Evolutionary conservation across 2,329 filamentous ascomycete genomes (phyloP), one percentile per base, ranked within the genome.

Genomic region (Plectosphaerella plurivora): DNA sequence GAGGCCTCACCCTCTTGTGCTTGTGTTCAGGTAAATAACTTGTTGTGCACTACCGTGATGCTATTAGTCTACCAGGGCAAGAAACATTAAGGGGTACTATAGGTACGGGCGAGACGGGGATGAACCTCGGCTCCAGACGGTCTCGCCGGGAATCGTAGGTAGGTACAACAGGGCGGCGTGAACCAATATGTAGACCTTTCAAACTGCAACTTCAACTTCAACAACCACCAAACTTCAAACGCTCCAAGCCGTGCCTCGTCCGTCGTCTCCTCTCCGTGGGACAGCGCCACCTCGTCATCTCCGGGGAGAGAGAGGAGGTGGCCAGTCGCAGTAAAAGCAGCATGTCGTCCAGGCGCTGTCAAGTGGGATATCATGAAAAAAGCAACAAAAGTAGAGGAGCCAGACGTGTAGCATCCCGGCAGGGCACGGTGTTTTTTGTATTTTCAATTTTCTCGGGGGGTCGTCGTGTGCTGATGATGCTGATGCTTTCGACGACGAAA

Each of bases 331-430:
- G 16, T 20, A 48, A 35, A 39, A 48, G 35, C 46, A 48, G 33
- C 35, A 41, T 49, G 47, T 49, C 47, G 36, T 50, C 25, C 20
- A 44, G 48, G 39, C 48, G 48, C 37, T 45, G 24, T 39, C 28
- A 28, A 44, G 25, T 28, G 53, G 48, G 54, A 48, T 55, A 56
- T 57, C 56, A 48, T 57, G 53, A 48, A 44, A 22, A 25, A 50
- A 49, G 47, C 47, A 49, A 39, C 42, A 46, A 45, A 44, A 52
- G 45, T 36, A 25, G 16, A 47, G 14, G 35, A 48, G 50, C 45
- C 48, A 56, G 54, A 42, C 47, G 42, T 54, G 50, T 39, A 56
- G 56, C 54, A 56, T 56, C 45, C 41, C 52, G 48, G 47, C 56
- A 56, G 50, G 46, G 54, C 54, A 57, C 54, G 47, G 37, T 9